Evolutionary conservation across 2,329 filamentous ascomycete species (phyloP).

Genomic region (Botryotinia globosa): DNA sequence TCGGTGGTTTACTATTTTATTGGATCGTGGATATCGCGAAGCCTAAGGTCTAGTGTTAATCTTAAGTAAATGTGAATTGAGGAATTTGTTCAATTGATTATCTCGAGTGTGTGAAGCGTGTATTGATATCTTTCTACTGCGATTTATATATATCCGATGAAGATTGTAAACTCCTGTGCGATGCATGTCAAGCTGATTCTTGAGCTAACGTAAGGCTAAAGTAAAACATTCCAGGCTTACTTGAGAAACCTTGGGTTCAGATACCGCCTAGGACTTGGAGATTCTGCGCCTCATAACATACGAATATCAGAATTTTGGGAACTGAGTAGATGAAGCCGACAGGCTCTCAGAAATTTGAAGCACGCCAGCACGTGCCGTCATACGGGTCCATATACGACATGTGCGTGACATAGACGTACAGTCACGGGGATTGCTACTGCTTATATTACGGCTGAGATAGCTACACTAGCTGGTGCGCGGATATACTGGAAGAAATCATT

Average conservation of each 20-base stretch:
- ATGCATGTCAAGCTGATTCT: neutral
- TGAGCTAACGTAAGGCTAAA: neutral
- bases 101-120: neutral
- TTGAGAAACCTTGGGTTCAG: neutral
- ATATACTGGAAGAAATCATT: neutral
- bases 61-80: neutral
- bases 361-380: neutral
- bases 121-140: neutral
- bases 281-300: no score
- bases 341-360: neutral
- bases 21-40: neutral
- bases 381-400: neutral
- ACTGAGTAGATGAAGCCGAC: neutral
- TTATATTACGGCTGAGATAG: neutral
- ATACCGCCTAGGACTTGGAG: no score
- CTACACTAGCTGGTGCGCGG: neutral
- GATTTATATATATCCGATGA: neutral
- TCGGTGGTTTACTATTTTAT: neutral
- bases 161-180: neutral
- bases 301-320: no score
- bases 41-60: accelerated
- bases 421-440: neutral
- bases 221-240: neutral
- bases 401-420: neutral
- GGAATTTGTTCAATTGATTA: neutral